phyloP scores from a whole-genome alignment of 2,329 filamentous ascomycete genomes.

The Colletotrichum sp. region DNA sequence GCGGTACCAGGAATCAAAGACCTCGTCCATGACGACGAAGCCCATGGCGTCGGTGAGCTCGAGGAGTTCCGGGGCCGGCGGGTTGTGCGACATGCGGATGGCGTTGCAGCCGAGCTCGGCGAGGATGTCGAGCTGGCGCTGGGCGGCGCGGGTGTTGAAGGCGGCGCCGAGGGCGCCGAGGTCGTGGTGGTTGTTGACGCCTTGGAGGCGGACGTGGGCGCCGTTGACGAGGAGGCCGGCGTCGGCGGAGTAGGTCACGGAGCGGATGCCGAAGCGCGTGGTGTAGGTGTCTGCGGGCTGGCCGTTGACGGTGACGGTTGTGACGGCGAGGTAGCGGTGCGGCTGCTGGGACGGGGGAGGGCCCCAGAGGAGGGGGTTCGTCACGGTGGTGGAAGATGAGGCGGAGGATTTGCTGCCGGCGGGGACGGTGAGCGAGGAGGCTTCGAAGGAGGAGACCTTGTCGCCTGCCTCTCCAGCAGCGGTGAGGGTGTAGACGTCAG shows the following conservation, averaged over 20 bases:
- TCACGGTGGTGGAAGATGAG: constrained; percentile 32
- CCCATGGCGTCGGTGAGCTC: constrained; percentile 55
- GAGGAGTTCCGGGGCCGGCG: constrained; percentile 54
- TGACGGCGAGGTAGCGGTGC: constrained; percentile 53
- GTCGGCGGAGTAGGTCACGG: constrained; percentile 41
- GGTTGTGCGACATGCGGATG: constrained; percentile 58
- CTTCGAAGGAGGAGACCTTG: constrained; percentile 38
- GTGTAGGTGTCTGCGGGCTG: constrained; percentile 47
- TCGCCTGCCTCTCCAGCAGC: constrained; percentile 27
- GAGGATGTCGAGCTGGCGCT: constrained; percentile 55
- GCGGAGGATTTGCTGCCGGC: constrained; percentile 35
- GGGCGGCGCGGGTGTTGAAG: constrained; percentile 52
- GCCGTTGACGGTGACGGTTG: constrained; percentile 34
- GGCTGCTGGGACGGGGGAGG: constrained; percentile 50
- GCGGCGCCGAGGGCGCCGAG: constrained; percentile 54
- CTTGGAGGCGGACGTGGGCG: constrained; percentile 46
- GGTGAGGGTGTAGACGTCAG: constrained; percentile 45
- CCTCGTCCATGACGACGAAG: constrained; percentile 57
- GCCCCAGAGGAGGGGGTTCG: constrained; percentile 52
- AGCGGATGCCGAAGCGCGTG: constrained; percentile 55
- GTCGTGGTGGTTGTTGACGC: constrained; percentile 57
- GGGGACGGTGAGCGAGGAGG: constrained; percentile 30
- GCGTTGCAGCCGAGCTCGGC: constrained; percentile 55
- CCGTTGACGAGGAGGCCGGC: constrained; percentile 53
- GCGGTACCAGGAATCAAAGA: constrained; percentile 58